Conservation (phyloP, 352 stramenopile species). For the Phytopythium kandeliae region DNA sequence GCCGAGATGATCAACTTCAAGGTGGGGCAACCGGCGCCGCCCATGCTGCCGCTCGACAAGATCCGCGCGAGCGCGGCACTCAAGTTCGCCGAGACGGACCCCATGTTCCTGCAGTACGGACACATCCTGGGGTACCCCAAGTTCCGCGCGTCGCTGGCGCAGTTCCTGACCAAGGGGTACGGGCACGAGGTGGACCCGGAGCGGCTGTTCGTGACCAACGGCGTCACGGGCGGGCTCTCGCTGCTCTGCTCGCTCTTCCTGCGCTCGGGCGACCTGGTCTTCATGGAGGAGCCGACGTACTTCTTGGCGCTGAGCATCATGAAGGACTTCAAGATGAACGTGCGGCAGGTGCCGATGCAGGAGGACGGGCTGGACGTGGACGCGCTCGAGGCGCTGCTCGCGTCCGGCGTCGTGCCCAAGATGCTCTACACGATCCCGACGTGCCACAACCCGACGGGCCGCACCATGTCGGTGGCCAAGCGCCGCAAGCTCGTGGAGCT, state of each 20-base stretch:
- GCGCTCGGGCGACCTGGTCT: conserved; percentile 87
- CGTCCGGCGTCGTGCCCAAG: conserved; percentile 77
- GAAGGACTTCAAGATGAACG: conserved; percentile 90
- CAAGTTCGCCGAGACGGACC: conserved; percentile 83
- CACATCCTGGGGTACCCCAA: conserved; percentile 87
- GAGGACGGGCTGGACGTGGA: conserved; percentile 81
- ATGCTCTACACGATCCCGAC: conserved; percentile 94
- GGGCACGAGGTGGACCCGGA: conserved; percentile 69
- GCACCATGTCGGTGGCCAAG: conserved; percentile 82
- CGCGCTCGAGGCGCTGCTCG: conserved; percentile 80
- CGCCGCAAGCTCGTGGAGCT: conserved; percentile 85
- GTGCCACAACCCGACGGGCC: conserved; percentile 93
- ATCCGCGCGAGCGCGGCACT: conserved; percentile 72
- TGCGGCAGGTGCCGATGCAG: conserved; percentile 89
- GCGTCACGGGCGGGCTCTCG: conserved; percentile 89
- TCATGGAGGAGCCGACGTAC: conserved; percentile 93
- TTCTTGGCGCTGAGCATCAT: conserved; percentile 93
- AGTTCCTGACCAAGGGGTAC: conserved; percentile 81
- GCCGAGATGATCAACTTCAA: conserved; percentile 90
- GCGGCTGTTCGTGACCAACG: conserved; percentile 91
- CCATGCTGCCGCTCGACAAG: conserved; percentile 85
- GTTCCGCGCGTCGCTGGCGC: conserved; percentile 68
- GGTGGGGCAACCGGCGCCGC: conserved; percentile 71
- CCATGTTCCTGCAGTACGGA: conserved; percentile 87
- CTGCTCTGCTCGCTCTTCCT: conserved; percentile 87